Base-by-base conservation (phyloP, 2,329 filamentous ascomycete genomes). In the Ustulina deusta region DNA sequence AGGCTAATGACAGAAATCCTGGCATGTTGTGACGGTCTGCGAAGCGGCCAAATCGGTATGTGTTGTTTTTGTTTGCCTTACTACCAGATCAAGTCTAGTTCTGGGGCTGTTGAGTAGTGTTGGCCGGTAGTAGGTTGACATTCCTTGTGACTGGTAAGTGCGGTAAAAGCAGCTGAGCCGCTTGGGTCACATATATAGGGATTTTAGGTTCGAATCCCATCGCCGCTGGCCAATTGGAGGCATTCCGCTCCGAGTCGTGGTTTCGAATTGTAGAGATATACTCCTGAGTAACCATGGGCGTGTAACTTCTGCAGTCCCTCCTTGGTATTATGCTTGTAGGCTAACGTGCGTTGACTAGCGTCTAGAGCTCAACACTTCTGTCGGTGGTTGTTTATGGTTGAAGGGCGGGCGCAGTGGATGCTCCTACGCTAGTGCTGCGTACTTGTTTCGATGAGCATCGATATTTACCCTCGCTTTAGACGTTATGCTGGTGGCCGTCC, bases 21-120 rank as follows among this genome's bases (percentile, higher is more conserved):
- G 32, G 20, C n/a, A 15, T 25, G 9, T 3, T 22, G 38, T 38
- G 32, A 15, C n/a, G 20, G 32, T 20, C 1, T 55, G 32, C 17
- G 1, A 22, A 15, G 11, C 11, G 29, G 32, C 20, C n/a, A 22
- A 38, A 6, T 13, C 5, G n/a, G 25, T 40, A 0, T 29, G 13
- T 40, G 13, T 44, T 17, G 36, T 34, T 20, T 34, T 11, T 27
- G n/a, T 15, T 6, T 27, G 61, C 44, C 54, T 63, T 62, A 46
- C 49, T 63, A 25, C 61, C 38, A 10, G 61, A 42, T 49, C 32
- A 15, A 29, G 60, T 42, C 61, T 22, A 38, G 61, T 22, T 63
- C 40, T 56, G 40, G 61, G 51, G 29, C 51, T 38, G 10, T 44
- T n/a, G 6, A 48, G 32, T 10, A 13, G 38, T n/a, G 54, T 20